Evolutionary conservation across 2,329 filamentous ascomycete genomes (phyloP).

Genomic region (Colletotrichum sp.): DNA sequence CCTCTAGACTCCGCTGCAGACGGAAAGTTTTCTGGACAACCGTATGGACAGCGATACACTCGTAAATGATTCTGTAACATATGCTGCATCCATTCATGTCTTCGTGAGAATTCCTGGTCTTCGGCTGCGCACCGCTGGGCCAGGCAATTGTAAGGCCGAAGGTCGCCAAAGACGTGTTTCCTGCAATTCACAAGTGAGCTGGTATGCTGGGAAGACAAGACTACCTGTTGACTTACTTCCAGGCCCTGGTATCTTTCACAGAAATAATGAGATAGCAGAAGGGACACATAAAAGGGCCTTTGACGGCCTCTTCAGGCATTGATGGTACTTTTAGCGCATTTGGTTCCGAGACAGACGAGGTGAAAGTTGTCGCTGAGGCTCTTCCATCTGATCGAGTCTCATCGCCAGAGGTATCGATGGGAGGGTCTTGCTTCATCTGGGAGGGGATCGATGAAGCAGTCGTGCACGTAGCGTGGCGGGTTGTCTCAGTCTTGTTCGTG

Average conservation of each 20-base stretch:
- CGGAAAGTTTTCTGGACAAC: rapidly evolving
- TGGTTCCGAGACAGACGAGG: constrained; percentile 25
- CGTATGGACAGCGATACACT: not conserved
- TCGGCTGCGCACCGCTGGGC: constrained; percentile 28
- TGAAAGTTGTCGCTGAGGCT: constrained; percentile 32
- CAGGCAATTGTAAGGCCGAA: constrained; percentile 42
- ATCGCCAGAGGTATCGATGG: constrained; percentile 13
- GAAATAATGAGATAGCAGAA: constrained; percentile 42
- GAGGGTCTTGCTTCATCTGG: not conserved
- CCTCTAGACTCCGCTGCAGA: not conserved
- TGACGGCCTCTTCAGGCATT: constrained; percentile 22
- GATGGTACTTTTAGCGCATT: constrained; percentile 24
- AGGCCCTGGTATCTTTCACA: constrained; percentile 26
- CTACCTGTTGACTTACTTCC: constrained; percentile 30
- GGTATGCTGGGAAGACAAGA: too few relatives aligned
- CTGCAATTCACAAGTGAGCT: constrained; percentile 16
- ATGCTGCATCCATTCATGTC: constrained; percentile 28
- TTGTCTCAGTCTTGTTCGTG: not conserved
- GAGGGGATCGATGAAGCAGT: constrained; percentile 28
- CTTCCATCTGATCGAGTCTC: constrained; percentile 26
- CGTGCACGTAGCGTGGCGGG: constrained; percentile 5
- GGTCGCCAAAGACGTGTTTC: constrained; percentile 40
- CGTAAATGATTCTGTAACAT: constrained; percentile 24
- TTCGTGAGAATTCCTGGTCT: constrained; percentile 22
- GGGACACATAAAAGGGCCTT: constrained; percentile 40